Conservation (phyloP, 148 eudicot species). For the Vaccinium myrtillus region DNA sequence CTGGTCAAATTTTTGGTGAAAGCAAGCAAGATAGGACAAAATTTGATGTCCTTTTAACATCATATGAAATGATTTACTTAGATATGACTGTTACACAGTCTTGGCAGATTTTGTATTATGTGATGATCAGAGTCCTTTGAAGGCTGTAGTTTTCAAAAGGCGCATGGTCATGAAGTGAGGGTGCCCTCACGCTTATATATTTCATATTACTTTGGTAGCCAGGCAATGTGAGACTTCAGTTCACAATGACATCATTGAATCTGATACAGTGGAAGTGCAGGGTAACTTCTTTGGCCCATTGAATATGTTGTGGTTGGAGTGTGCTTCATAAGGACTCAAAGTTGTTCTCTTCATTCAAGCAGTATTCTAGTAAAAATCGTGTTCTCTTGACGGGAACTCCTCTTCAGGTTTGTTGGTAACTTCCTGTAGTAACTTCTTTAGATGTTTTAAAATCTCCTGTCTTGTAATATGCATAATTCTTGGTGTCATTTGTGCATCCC, state of each 20-base stretch:
- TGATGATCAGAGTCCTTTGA: no score
- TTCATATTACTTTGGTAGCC: no score
- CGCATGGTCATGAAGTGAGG: no score
- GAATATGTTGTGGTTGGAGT: background rate
- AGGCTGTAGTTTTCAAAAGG: no score
- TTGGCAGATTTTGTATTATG: no score
- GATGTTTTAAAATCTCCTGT: background rate
- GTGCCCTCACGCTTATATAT: no score
- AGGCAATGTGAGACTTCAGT: no score
- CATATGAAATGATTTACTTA: constrained; percentile 92
- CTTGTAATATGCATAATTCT: background rate
- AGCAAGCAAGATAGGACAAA: constrained; percentile 90
- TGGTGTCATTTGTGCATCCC: background rate
- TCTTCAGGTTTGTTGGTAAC: constrained; percentile 69
- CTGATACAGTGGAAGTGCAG: constrained; percentile 90
- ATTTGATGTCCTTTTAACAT: constrained; percentile 90
- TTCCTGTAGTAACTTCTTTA: background rate
- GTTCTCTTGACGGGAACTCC: constrained; percentile 97
- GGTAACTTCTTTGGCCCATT: constrained; percentile 44
- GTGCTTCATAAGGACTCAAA: constrained; percentile 75
- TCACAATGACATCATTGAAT: constrained; percentile 44
- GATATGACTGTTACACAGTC: constrained; percentile 29
- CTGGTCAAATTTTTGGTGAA: constrained; percentile 50
- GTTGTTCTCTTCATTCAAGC: constrained; percentile 71
- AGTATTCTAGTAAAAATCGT: constrained; percentile 71